phyloP scores from a whole-genome alignment of 2,329 filamentous ascomycete genomes.

The Leptographium radiaticola region DNA sequence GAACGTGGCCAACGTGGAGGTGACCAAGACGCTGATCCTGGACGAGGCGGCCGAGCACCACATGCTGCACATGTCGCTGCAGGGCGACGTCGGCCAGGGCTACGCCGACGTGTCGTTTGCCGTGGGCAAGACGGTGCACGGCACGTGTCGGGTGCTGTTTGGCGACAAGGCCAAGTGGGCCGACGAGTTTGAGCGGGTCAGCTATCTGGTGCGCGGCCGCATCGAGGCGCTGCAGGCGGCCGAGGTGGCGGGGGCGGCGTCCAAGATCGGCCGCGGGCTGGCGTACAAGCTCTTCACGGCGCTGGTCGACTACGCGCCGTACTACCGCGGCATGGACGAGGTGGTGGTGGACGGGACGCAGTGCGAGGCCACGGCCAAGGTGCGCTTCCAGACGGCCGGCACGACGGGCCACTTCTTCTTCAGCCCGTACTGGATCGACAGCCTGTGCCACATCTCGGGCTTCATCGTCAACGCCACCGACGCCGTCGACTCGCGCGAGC shows the following conservation, averaged over 20 bases:
- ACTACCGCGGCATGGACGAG: constrained; percentile 45
- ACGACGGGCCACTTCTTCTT: constrained; percentile 36
- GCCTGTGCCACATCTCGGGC: constrained; percentile 43
- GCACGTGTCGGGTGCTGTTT: constrained; percentile 46
- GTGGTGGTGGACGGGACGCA: constrained; percentile 38
- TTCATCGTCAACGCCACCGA: constrained; percentile 49
- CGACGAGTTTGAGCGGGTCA: constrained; percentile 51
- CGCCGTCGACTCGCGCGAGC: constrained; percentile 37
- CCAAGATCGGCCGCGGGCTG: constrained; percentile 61
- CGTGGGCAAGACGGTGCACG: constrained; percentile 49
- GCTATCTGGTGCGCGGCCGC: constrained; percentile 55
- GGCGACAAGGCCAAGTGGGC: constrained; percentile 48
- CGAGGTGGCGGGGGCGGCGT: constrained; percentile 51
- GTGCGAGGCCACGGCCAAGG: constrained; percentile 28
- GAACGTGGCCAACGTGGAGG: constrained; percentile 55
- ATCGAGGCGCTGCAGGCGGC: constrained; percentile 45
- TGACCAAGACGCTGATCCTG: constrained; percentile 56
- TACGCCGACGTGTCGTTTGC: constrained; percentile 44
- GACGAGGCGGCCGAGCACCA: constrained; percentile 33
- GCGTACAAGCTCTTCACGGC: constrained; percentile 58
- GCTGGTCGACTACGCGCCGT: constrained; percentile 41
- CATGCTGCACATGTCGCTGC: constrained; percentile 46
- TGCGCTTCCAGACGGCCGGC: constrained; percentile 30
- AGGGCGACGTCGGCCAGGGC: constrained; percentile 42
- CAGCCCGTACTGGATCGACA: constrained; percentile 46